Evolutionary conservation across 164 flowering plant genomes (phyloP).

Genomic region (Stephania yunnanensis): DNA sequence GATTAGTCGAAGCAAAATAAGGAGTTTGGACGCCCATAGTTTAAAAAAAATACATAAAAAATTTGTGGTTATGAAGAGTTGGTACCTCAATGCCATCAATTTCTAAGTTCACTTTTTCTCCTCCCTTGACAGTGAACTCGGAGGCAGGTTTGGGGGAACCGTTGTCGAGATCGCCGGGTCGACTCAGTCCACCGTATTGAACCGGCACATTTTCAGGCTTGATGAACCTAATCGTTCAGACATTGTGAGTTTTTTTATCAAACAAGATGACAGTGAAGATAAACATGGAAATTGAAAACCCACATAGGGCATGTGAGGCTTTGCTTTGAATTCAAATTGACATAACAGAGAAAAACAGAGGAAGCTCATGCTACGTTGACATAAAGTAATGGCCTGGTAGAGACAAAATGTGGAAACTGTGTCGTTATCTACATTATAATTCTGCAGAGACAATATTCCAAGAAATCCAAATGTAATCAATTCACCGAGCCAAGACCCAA

Average conservation of each 20-base stretch:
- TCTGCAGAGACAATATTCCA: not conserved
- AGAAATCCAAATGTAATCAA: not conserved
- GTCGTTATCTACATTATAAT: not conserved
- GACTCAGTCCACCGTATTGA: slow-evolving; percentile 85
- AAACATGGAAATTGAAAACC: not conserved
- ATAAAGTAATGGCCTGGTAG: not conserved
- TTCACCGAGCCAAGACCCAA: too few relatives aligned
- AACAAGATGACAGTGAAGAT: not conserved
- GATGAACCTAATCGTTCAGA: slow-evolving; percentile 43
- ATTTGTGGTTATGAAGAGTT: too few relatives aligned
- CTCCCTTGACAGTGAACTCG: slow-evolving; percentile 86
- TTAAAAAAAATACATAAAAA: not conserved
- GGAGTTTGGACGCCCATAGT: too few relatives aligned
- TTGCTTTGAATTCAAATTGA: not conserved
- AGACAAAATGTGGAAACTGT: not conserved
- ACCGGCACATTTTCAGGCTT: slow-evolving; percentile 87
- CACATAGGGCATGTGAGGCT: too few relatives aligned
- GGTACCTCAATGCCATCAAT: slow-evolving; percentile 94
- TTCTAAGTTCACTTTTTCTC: slow-evolving; percentile 94
- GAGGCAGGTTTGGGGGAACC: slow-evolving; percentile 91
- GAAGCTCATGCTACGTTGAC: not conserved
- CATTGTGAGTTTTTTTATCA: not conserved
- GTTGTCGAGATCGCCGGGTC: slow-evolving; percentile 49
- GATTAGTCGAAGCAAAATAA: too few relatives aligned
- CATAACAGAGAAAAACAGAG: not conserved